Evolutionary conservation across 1,139 yeast genomes (phyloP), one percentile per base, ranked within the genome.

Genomic region (Geotrichum europaeum): DNA sequence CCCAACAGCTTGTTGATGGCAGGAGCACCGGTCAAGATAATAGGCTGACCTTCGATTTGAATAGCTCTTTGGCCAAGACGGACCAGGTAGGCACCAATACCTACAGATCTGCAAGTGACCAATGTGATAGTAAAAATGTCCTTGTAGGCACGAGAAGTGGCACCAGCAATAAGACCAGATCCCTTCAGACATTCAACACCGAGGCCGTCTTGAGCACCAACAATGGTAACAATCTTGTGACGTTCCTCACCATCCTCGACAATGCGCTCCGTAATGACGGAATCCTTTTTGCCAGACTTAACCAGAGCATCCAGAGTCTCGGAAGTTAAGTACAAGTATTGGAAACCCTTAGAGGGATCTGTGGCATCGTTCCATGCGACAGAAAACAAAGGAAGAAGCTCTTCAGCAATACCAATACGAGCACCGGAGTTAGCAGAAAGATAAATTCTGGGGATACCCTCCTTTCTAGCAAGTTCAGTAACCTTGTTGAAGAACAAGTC

Each of bases 181-280:
- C 99, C 99, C 78, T 86, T 86, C 77, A 94, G 84, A 84, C 97
- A 94, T 77, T 94, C 99, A 65, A 94, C 99, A 80, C 99, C 99
- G 65, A 95, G 81, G 57, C 98, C 99, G 68, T 94, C 97, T 74
- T 92, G 97, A 62, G 89, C 84, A 77, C 98, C 98, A 73, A 94
- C 83, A 70, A 94, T 85, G 57, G 96, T 84, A 65, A 84, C 88
- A 73, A 94, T 89, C 68, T 87, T 82, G 72, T 84, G 81, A 72
- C 97, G 85, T 64, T 83, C 87, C 73, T 89, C 88, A 64, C 98
- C 98, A 54, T 83, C 80, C 74, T 89, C 96, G 61, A 90, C 96
- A 63, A 84, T 75, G 72, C 84, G 83, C 72, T 92, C 97, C 62
- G 96, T 87, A 54, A 84, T 78, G 60, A 91, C 90, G 62, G 86